A percentile compares a stretch with the other conserved stretches of the same genome.
Evolutionary conservation across 257 asterid species (phyloP).

Genomic region (Lantana camara): DNA sequence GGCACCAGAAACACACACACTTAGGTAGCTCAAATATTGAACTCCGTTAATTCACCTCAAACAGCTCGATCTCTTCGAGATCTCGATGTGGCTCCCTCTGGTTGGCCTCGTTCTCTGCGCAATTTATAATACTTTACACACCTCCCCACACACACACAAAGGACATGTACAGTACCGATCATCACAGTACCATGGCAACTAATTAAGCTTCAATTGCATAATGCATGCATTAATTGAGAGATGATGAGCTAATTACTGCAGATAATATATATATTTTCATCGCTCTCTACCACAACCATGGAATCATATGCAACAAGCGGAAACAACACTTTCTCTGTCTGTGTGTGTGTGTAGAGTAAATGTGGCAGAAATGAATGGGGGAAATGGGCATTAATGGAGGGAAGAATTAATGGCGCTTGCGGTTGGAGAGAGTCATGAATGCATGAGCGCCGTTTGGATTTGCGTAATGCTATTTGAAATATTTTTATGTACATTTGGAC

Average conservation of each 20-base stretch:
- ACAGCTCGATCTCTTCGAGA: neutral
- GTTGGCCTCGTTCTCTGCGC: slow-evolving; percentile 62
- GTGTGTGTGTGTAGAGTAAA: neutral
- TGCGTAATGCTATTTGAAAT: slow-evolving; percentile 8
- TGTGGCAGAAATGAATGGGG: slow-evolving; percentile 40
- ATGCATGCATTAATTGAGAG: slow-evolving; percentile 32
- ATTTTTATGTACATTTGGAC: slow-evolving; percentile 11
- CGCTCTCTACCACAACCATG: too few species aligned
- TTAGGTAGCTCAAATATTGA: slow-evolving; percentile 22
- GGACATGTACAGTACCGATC: neutral
- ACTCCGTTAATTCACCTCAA: slow-evolving; percentile 13
- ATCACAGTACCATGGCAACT: slow-evolving; percentile 5
- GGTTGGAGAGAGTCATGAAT: slow-evolving; percentile 56
- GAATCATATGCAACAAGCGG: neutral
- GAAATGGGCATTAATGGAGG: slow-evolving; percentile 45
- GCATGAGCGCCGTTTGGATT: slow-evolving; percentile 38
- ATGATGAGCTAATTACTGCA: neutral
- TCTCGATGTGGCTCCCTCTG: slow-evolving; percentile 57
- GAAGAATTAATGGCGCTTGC: slow-evolving; percentile 54
- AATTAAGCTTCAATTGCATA: slow-evolving; percentile 1
- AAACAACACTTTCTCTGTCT: neutral
- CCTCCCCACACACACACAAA: slow-evolving; percentile 15
- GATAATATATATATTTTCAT: too few species aligned
- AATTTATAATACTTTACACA: slow-evolving; percentile 14
- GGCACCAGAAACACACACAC: slow-evolving; percentile 14